phyloP scores from a whole-genome alignment of 108 stramenopile genomes.

The Aurantiochytrium sp. region DNA sequence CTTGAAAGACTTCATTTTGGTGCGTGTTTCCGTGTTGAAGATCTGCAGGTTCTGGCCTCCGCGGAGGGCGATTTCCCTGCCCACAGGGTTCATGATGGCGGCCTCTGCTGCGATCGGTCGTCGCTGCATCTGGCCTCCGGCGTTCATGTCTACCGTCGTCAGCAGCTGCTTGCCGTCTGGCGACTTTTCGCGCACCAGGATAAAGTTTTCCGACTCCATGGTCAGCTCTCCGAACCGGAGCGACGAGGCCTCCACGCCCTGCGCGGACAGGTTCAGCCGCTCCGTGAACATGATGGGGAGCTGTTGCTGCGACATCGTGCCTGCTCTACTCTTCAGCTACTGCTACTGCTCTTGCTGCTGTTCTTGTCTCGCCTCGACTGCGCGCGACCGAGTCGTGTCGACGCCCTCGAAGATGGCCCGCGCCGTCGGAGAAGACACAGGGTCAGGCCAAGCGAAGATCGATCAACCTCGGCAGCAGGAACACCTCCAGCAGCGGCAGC shows the following conservation, averaged over 20 bases:
- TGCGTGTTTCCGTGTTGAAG: constrained; percentile 86
- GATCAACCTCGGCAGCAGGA: too few species aligned
- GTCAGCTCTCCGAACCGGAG: constrained; percentile 14
- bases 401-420: too few species aligned
- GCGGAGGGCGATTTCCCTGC: constrained; percentile 81
- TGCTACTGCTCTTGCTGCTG: too few species aligned
- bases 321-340: not conserved
- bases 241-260: not conserved
- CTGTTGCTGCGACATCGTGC: constrained; percentile 2
- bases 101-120: constrained; percentile 94
- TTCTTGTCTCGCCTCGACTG: too few species aligned
- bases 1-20: constrained; percentile 82
- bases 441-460: too few species aligned
- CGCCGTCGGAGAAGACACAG: too few species aligned
- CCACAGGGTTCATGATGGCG: constrained; percentile 90
- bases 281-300: not conserved
- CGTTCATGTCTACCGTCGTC: constrained; percentile 47
- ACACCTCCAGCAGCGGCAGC: too few species aligned
- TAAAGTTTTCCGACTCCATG: constrained; percentile 57
- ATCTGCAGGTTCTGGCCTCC: constrained; percentile 70
- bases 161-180: constrained; percentile 26
- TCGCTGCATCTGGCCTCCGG: constrained; percentile 37
- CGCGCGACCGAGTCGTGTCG: too few species aligned
- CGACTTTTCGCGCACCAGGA: constrained; percentile 43
- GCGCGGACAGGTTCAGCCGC: constrained; percentile 16